Percentiles rank a stretch among this genome's conserved stretches.
These are phyloP conservation scores for Wickerhamomyces mucosus DNA, from an alignment of 805 yeast species.

Conservation along the genomic window DNA sequence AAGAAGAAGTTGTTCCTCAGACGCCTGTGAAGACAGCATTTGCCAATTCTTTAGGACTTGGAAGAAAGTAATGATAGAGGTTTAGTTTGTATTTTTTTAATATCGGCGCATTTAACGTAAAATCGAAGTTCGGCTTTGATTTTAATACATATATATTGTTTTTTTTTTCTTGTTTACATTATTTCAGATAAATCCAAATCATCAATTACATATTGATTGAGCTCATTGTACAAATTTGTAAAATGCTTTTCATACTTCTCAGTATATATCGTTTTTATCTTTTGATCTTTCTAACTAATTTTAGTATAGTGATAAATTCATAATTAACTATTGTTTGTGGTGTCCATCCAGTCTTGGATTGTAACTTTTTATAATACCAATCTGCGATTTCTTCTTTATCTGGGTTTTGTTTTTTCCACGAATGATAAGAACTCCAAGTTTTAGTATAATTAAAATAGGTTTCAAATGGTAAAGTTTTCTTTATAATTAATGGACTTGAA, in stretches of 20 bases:
- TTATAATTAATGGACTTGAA: slow-evolving; percentile 21
- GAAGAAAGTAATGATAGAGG: neutral
- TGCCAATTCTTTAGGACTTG: neutral
- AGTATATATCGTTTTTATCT: neutral
- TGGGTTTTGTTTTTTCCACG: slow-evolving; percentile 30
- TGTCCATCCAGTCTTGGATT: slow-evolving; percentile 36
- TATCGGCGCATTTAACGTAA: neutral
- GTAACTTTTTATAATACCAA: slow-evolving; percentile 25
- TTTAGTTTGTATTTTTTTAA: neutral
- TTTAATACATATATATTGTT: neutral
- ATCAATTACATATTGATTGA: too few relatives aligned
- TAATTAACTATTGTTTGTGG: slow-evolving; percentile 29
- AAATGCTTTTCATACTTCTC: neutral
- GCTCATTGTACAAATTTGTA: neutral
- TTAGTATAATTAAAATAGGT: slow-evolving; percentile 42
- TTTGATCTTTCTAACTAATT: slow-evolving; percentile 30
- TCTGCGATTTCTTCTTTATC: slow-evolving; percentile 26
- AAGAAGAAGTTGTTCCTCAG: slow-evolving; percentile 15
- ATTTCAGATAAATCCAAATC: too few relatives aligned
- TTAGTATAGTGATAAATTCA: slow-evolving; percentile 43
- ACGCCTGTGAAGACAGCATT: neutral
- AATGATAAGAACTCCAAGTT: slow-evolving; percentile 69
- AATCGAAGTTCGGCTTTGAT: neutral
- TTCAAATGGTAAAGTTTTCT: slow-evolving; percentile 31
- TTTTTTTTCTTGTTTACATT: neutral